These are phyloP conservation scores for Wickerhamomyces tratensis DNA, from an alignment of 805 yeast genomes.

Conservation along the genomic window DNA sequence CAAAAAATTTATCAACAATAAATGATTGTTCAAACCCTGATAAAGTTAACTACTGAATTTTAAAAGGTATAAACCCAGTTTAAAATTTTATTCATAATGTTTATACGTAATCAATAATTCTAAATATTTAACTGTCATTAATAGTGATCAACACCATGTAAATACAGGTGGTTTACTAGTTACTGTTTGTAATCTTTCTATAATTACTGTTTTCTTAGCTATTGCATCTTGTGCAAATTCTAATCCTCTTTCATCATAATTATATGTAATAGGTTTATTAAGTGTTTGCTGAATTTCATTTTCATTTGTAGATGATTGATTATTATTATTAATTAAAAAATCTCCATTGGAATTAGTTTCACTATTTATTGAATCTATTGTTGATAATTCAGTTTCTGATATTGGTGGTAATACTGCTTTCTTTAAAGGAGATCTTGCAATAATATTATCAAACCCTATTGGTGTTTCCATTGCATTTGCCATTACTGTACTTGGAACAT, in stretches of 20 bases:
- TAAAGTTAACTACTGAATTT: too few relatives aligned
- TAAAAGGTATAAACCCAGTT: too few relatives aligned
- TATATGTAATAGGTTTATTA: not conserved
- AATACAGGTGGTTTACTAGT: constrained; percentile 51
- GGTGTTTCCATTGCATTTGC: constrained; percentile 36
- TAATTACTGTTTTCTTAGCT: constrained; percentile 35
- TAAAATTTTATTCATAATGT: too few relatives aligned
- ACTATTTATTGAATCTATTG: too few relatives aligned
- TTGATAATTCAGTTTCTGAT: too few relatives aligned
- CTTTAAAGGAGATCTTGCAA: not conserved
- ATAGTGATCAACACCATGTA: constrained; percentile 43
- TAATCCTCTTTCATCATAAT: not conserved
- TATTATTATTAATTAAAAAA: too few relatives aligned
- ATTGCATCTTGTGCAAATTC: constrained; percentile 8
- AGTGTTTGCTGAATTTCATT: not conserved
- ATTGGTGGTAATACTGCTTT: not conserved
- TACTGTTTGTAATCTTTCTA: constrained; percentile 50
- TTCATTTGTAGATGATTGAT: too few relatives aligned
- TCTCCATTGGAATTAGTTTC: too few relatives aligned
- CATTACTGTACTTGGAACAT: constrained; percentile 26
- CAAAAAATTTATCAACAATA: too few relatives aligned
- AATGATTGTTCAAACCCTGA: too few relatives aligned
- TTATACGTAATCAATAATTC: too few relatives aligned
- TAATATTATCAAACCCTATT: constrained; percentile 1
- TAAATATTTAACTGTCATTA: too few relatives aligned